Base-by-base conservation (phyloP, 345 rosid species). In the Eucalyptus tenuipes region DNA sequence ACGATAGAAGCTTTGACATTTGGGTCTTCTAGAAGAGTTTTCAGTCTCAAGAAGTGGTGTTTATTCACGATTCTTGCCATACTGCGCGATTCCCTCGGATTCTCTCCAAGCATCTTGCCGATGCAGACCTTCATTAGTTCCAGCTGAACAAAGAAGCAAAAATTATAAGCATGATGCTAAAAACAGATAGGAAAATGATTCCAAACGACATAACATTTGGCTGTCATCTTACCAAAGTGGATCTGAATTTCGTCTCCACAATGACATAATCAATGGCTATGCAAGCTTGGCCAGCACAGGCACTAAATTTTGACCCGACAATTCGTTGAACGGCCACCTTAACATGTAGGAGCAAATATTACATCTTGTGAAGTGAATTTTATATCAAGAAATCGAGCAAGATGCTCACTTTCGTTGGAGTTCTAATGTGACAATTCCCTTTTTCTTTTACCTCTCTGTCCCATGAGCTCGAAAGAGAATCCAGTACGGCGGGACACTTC, bases 201-300 rank as follows among this genome's bases (percentile, higher is more conserved):
- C 50, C 6, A n/a, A 5, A 59, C 3, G 31, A 42, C 50, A 13
- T 27, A 59, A 47, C 44, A 48, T 59, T 75, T 37, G 7, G 55
- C 24, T 24, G 66, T 20, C 42, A 10, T 49, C 61, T 25, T 86
- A 86, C 87, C 49, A 57, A 40, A 55, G n/a, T 55, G 66, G 87
- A 86, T 20, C 92, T 91, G 89, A 91, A 95, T 49, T 87, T 86
- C 86, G 92, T 91, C 61, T 94, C 96, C 90, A 93, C 96, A 14
- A 96, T 92, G 64, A 96, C 88, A 87, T 96, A 97, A 88, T 96
- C 99, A 47, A 95, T 71, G 7, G 95, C 94, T 61, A 97, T 91
- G 91, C 99, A 96, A 64, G 97, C 97, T 93, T 97, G 99, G 68
- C 99, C 99, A 15, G 94, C 95, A 88, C 96, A 95, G 18, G 94